Conservation (phyloP, 2,329 filamentous ascomycete species). For the Exophiala phaeomuriformis region DNA sequence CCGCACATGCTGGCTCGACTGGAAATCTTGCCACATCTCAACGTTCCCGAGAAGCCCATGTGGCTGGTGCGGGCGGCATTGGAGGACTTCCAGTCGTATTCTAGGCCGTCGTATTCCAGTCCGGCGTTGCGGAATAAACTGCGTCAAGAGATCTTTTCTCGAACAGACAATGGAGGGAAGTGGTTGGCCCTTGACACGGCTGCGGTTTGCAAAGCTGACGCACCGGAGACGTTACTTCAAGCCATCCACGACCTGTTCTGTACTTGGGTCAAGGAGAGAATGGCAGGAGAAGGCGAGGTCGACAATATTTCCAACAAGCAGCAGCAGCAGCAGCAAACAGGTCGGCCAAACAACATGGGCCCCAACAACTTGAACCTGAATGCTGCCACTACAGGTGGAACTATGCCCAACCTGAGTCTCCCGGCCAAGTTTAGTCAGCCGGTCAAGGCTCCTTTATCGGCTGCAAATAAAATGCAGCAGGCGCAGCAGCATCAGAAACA, state of each 20-base stretch:
- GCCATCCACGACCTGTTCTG: constrained; percentile 23
- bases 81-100: constrained; percentile 24
- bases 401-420: too few species aligned
- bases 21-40: constrained; percentile 22
- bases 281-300: background rate
- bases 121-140: constrained; percentile 19
- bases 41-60: constrained; percentile 11
- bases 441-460: too few species aligned
- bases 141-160: constrained; percentile 21
- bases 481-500: background rate
- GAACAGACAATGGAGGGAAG: constrained; percentile 6
- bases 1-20: constrained; percentile 23
- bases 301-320: background rate
- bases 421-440: too few species aligned
- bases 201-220: constrained; percentile 18
- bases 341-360: background rate
- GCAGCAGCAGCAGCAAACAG: background rate
- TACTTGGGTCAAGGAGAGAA: constrained; percentile 17
- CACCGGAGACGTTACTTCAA: constrained; percentile 19
- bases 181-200: constrained; percentile 24
- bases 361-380: background rate
- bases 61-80: constrained; percentile 25
- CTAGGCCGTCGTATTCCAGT: constrained; percentile 21
- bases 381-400: too few species aligned
- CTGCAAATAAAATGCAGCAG: too few species aligned